Evolutionary conservation across 192 early-diverging fungal species (phyloP).

Genomic region (Linnemannia exigua): DNA sequence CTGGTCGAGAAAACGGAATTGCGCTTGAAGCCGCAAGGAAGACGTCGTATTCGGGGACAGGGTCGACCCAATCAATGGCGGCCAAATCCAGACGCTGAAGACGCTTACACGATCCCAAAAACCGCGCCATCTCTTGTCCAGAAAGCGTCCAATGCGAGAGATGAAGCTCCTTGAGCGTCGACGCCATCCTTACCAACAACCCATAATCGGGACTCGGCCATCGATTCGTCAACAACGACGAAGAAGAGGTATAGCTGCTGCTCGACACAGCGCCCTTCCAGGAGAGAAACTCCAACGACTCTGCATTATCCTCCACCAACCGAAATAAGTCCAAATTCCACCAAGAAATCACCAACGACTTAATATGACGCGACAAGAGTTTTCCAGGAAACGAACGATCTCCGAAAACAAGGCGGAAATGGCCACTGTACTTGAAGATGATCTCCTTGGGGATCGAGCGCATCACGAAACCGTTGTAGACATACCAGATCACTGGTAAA

Average conservation of each 20-base stretch:
- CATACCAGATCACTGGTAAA: constrained; percentile 42
- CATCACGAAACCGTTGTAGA: constrained; percentile 41
- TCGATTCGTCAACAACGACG: neutral
- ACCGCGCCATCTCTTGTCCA: constrained; percentile 11
- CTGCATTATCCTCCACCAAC: constrained; percentile 25
- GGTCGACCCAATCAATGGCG: constrained; percentile 34
- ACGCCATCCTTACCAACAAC: constrained; percentile 23
- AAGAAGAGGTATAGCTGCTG: neutral
- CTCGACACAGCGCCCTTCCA: constrained; percentile 32
- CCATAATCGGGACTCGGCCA: constrained; percentile 20
- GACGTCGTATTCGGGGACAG: neutral
- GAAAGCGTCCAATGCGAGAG: constrained; percentile 44
- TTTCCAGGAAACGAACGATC: constrained; percentile 31
- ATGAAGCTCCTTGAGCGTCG: constrained; percentile 20
- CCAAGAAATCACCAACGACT: constrained; percentile 34
- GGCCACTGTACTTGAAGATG: constrained; percentile 35
- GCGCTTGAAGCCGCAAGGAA: neutral
- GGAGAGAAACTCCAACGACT: constrained; percentile 22
- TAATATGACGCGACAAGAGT: constrained; percentile 22
- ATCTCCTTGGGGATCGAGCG: constrained; percentile 27
- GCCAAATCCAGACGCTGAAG: constrained; percentile 11
- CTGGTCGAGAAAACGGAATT: neutral
- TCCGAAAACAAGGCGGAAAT: constrained; percentile 34
- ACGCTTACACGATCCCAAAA: constrained; percentile 18
- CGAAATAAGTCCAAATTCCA: constrained; percentile 26